Percentiles rank a stretch among this genome's conserved stretches.
phyloP scores from a whole-genome alignment of 257 asterid genomes.

The Oldenlandia corymbosa region DNA sequence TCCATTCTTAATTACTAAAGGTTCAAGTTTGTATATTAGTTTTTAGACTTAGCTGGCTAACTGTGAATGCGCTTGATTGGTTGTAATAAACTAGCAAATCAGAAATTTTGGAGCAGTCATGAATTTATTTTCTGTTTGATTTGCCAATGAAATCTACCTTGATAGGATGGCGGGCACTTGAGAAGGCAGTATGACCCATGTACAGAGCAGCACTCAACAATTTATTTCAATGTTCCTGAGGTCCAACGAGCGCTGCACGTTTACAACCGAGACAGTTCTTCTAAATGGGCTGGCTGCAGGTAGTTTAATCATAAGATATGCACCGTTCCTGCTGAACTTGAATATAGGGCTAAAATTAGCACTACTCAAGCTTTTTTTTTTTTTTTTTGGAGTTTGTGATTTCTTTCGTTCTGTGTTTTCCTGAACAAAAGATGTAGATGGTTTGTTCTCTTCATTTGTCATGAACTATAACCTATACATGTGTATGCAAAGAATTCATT shows the following conservation, averaged over 20 bases:
- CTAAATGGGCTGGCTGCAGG: slow-evolving; percentile 82
- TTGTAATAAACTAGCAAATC: no score
- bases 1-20: no score
- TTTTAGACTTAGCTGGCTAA: background rate
- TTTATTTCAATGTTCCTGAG: slow-evolving; percentile 87
- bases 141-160: slow-evolving; percentile 26
- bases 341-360: background rate
- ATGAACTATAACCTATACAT: no score
- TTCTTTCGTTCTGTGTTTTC: no score
- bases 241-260: slow-evolving; percentile 88
- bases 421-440: no score
- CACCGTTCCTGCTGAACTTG: background rate
- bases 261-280: slow-evolving; percentile 33
- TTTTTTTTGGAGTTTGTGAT: no score
- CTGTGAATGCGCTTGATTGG: no score
- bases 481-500: no score
- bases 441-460: no score
- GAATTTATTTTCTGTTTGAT: slow-evolving; percentile 7
- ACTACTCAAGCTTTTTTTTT: no score
- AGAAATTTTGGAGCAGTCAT: background rate
- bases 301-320: slow-evolving; percentile 19
- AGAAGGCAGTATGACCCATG: slow-evolving; percentile 83
- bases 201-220: slow-evolving; percentile 68
- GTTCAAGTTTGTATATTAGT: no score
- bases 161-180: slow-evolving; percentile 47